Percentiles rank a stretch among this genome's conserved stretches.
Evolutionary conservation across 352 stramenopile species (phyloP).

Genomic region (Globisporangium lucens): DNA sequence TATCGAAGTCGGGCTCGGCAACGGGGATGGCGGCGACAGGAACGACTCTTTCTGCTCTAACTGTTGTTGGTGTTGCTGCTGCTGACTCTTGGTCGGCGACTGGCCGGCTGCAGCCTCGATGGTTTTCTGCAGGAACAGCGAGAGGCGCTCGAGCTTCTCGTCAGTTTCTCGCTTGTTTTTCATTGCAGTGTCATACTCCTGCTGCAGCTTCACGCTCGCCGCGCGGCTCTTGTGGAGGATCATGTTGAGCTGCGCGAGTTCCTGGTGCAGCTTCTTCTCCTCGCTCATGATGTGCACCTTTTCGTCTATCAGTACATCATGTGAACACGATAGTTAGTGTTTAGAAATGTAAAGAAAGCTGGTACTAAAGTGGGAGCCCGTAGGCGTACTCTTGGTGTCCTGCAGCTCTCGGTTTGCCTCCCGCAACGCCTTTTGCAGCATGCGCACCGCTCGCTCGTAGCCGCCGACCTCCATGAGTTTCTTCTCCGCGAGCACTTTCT

Average conservation of each 20-base stretch:
- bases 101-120: constrained; percentile 13
- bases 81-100: constrained; percentile 2
- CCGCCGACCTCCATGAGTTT: constrained; percentile 62
- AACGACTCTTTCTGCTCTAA: constrained; percentile 4
- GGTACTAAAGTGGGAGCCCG: background rate
- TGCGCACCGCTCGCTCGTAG: constrained; percentile 52
- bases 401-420: constrained; percentile 52
- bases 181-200: constrained; percentile 45
- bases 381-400: constrained; percentile 39
- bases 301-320: constrained; percentile 32
- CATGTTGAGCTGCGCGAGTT: constrained; percentile 38
- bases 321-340: no score
- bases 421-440: constrained; percentile 47
- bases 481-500: constrained; percentile 57
- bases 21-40: constrained; percentile 17
- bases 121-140: constrained; percentile 48
- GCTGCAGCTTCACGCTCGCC: constrained; percentile 42
- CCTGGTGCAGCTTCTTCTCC: constrained; percentile 49
- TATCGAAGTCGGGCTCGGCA: background rate
- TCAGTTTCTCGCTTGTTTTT: constrained; percentile 52
- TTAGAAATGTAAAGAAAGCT: no score
- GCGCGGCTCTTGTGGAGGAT: constrained; percentile 32
- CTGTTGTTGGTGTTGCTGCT: background rate
- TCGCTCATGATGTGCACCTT: constrained; percentile 42
- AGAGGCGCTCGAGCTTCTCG: constrained; percentile 51